Conservation (phyloP, 2,329 filamentous ascomycete genomes). For the Pseudocercospora fijiensis region DNA sequence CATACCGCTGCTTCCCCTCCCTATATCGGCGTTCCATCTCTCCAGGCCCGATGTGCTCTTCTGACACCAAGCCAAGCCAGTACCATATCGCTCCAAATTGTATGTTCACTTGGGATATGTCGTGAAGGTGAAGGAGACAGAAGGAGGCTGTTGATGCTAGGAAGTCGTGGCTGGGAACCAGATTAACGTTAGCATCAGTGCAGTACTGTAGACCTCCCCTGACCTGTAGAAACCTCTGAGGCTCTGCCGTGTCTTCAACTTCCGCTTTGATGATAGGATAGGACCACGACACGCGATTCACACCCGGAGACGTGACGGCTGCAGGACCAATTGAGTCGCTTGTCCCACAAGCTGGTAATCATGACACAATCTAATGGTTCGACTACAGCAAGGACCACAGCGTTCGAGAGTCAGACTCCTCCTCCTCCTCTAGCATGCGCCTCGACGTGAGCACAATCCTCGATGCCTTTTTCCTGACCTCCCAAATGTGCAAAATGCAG, state of each 20-base stretch:
- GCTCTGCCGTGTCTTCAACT: neutral
- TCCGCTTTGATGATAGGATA: neutral
- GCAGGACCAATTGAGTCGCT: too few relatives aligned
- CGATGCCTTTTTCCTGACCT: neutral
- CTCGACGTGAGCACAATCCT: neutral
- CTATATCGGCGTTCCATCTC: constrained; percentile 3
- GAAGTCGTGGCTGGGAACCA: neutral
- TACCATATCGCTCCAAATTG: constrained; percentile 24
- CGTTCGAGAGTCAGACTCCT: neutral
- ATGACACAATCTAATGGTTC: too few relatives aligned
- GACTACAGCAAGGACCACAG: neutral
- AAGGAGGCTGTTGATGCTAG: neutral
- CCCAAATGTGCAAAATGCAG: constrained; percentile 1
- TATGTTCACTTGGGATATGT: constrained; percentile 37
- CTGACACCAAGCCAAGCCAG: constrained; percentile 20
- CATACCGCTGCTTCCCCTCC: constrained; percentile 1
- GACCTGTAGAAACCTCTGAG: neutral
- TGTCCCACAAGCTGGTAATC: too few relatives aligned
- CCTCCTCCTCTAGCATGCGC: neutral
- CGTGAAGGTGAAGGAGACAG: neutral
- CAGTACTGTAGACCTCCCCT: too few relatives aligned
- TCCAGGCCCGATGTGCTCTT: constrained; percentile 23
- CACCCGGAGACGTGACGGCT: too few relatives aligned
- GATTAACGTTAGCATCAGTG: neutral
- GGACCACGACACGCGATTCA: neutral